Conservation (phyloP, 495 filamentous ascomycete genomes). For the Aspergillus haitiensis region DNA sequence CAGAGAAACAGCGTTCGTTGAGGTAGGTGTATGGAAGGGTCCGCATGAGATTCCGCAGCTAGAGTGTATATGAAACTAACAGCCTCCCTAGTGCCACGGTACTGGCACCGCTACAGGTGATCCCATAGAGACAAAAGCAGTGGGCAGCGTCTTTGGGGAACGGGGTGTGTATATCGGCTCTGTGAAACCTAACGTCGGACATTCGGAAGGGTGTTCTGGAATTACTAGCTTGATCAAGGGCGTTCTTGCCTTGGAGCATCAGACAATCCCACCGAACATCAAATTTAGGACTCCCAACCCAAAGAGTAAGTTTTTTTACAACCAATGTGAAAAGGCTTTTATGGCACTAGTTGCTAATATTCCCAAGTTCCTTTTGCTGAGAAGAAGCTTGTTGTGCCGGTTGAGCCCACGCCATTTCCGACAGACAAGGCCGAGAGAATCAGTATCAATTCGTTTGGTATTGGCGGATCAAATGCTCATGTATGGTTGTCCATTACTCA, state of each 20-base stretch:
- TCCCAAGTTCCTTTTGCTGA: too few species aligned
- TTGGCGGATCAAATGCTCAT: too few species aligned
- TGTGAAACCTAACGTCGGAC: neutral
- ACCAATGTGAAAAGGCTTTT: too few species aligned
- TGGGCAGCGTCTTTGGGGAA: slow-evolving; percentile 42
- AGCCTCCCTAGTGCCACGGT: slow-evolving; percentile 27
- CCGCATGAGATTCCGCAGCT: too few species aligned
- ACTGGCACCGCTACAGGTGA: slow-evolving; percentile 42
- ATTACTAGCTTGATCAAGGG: slow-evolving; percentile 30
- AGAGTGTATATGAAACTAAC: too few species aligned
- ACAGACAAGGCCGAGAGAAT: too few species aligned
- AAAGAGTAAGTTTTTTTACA: neutral
- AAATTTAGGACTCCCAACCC: slow-evolving; percentile 19
- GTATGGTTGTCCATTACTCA: too few species aligned
- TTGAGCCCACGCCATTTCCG: too few species aligned
- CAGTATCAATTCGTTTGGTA: too few species aligned
- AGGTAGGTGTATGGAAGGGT: slow-evolving; percentile 4
- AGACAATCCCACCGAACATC: neutral
- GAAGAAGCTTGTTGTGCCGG: too few species aligned
- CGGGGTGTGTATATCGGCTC: slow-evolving; percentile 20
- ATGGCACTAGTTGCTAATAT: too few species aligned
- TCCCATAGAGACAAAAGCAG: slow-evolving; percentile 43
- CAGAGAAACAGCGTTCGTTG: slow-evolving; percentile 22
- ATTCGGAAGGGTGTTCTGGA: slow-evolving; percentile 11
- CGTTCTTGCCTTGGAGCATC: neutral